A percentile compares a stretch with the other conserved stretches of the same genome.
phyloP scores from a whole-genome alignment of 2,329 filamentous ascomycete species.

The Apiospora kogelbergensis region DNA sequence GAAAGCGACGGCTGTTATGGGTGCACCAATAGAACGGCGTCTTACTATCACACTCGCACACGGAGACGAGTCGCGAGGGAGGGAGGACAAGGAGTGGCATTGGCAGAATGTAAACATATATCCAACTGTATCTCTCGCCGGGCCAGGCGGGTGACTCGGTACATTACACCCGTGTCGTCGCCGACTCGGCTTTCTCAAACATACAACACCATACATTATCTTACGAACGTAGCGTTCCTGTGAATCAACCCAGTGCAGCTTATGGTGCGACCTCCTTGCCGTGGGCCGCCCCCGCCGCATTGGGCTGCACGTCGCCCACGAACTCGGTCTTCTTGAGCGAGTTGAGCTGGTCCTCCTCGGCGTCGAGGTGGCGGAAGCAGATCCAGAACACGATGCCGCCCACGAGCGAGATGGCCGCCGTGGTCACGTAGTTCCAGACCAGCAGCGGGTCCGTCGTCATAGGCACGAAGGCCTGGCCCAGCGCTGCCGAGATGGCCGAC shows the following conservation, averaged over 20 bases:
- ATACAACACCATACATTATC: neutral
- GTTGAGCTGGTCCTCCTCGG: conserved; percentile 68
- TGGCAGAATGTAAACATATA: neutral
- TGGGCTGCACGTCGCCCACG: neutral
- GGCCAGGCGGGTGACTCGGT: neutral
- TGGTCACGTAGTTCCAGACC: conserved; percentile 61
- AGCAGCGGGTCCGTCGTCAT: conserved; percentile 43
- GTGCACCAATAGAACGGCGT: neutral
- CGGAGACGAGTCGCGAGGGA: too few relatives aligned
- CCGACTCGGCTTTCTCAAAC: neutral
- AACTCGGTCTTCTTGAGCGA: conserved; percentile 11
- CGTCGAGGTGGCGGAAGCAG: conserved; percentile 64
- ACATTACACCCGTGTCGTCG: neutral
- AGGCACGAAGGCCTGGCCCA: conserved; percentile 44
- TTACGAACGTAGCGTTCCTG: neutral
- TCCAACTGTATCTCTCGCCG: neutral
- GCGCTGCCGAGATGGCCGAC: conserved; percentile 55
- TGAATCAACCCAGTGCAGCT: too few relatives aligned
- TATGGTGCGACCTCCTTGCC: neutral
- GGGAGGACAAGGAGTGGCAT: too few relatives aligned
- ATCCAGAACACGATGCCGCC: conserved; percentile 69
- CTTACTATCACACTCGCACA: neutral
- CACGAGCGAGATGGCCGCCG: conserved; percentile 61
- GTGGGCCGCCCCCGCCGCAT: neutral
- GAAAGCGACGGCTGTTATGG: neutral